Percentiles rank a stretch among this genome's conserved stretches.
phyloP scores from a whole-genome alignment of 345 rosid genomes.

The Combretum micranthum region DNA sequence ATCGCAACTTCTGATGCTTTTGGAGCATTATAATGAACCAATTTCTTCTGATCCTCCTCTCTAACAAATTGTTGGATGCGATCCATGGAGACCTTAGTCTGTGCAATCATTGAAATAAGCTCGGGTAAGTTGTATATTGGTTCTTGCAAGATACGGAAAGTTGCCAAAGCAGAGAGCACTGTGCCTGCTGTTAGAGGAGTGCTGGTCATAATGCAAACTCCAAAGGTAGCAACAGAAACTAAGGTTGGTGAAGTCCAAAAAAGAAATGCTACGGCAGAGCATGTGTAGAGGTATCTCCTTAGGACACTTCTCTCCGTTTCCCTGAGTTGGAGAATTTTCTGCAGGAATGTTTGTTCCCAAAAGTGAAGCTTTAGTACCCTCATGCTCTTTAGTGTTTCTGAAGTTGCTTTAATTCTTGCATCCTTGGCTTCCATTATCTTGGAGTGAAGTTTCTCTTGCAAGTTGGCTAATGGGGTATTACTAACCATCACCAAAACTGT shows the following conservation, averaged over 20 bases:
- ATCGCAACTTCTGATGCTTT: conserved; percentile 18
- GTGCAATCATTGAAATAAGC: conserved; percentile 50
- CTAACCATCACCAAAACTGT: conserved; percentile 55
- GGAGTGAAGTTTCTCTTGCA: conserved; percentile 45
- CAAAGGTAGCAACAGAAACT: conserved; percentile 45
- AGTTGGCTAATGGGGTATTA: conserved; percentile 55
- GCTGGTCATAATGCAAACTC: conserved; percentile 37
- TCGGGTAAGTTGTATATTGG: conserved; percentile 59
- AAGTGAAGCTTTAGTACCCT: conserved; percentile 46
- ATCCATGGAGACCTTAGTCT: conserved; percentile 48
- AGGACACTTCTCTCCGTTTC: conserved; percentile 41
- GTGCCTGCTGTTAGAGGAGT: conserved; percentile 39
- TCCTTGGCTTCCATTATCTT: conserved; percentile 54
- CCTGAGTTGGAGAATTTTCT: conserved; percentile 44
- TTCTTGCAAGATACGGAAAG: conserved; percentile 54
- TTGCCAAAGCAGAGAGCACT: conserved; percentile 56
- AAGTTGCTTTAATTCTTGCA: conserved; percentile 36
- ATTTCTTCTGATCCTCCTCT: conserved; percentile 40
- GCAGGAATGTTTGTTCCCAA: conserved; percentile 39
- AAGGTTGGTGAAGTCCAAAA: conserved; percentile 59
- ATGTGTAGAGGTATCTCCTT: conserved; percentile 42
- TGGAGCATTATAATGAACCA: conserved; percentile 6
- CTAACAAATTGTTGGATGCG: conserved; percentile 32
- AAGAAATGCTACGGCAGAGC: conserved; percentile 53
- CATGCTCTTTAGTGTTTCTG: conserved; percentile 56